phyloP scores from a whole-genome alignment of 345 rosid species.

The Bruguiera parviflora region DNA sequence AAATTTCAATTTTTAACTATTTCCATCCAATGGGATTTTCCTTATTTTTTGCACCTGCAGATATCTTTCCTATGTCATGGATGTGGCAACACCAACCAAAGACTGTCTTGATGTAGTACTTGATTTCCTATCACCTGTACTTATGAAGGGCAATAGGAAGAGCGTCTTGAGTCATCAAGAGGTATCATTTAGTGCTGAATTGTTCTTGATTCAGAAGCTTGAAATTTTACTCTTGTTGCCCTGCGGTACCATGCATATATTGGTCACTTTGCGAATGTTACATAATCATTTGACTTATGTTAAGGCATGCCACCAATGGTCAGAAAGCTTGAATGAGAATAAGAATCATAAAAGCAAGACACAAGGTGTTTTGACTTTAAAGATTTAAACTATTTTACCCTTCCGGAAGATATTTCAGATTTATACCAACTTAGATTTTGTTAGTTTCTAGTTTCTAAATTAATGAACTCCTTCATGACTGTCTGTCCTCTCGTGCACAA shows the following conservation, averaged over 20 bases:
- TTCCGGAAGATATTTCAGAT: too few species aligned
- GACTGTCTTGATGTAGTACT: constrained; percentile 28
- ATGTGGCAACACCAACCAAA: constrained; percentile 31
- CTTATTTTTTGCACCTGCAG: constrained; percentile 10
- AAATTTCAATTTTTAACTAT: background rate
- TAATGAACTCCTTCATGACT: background rate
- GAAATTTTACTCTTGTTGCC: background rate
- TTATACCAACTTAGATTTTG: background rate
- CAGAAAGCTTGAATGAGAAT: background rate
- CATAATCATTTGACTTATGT: background rate
- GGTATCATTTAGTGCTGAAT: constrained; percentile 8
- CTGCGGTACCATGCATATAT: background rate
- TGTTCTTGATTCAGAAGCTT: background rate
- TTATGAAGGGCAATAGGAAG: constrained; percentile 28
- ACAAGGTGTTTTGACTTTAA: background rate
- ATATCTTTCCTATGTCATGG: constrained; percentile 30
- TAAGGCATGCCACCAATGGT: background rate
- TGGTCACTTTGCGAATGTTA: background rate
- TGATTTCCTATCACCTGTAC: constrained; percentile 22
- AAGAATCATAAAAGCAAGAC: background rate
- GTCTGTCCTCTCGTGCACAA: background rate
- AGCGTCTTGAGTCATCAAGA: constrained; percentile 28
- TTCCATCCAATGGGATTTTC: background rate
- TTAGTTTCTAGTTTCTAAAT: background rate
- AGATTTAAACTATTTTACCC: too few species aligned